Base-by-base conservation (phyloP, 768 basidiomycete species). In the Leucocoprinus sp. region DNA sequence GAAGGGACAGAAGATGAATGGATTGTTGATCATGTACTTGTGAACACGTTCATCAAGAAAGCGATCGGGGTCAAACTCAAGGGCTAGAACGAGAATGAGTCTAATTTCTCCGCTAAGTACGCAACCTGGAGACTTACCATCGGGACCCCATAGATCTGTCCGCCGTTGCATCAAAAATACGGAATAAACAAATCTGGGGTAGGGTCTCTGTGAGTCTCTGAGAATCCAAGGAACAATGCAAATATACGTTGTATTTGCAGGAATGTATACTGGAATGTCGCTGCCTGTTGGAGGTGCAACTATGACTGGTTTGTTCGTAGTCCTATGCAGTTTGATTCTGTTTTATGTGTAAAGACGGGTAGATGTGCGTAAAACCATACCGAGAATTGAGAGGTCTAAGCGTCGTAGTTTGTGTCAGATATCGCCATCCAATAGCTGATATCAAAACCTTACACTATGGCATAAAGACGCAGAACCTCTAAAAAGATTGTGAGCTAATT, bases 41-140 rank as follows among this genome's bases (percentile, higher is more conserved):
- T 58, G 51, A 0, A 71, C 37, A 3, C 76, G 64, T 34, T 71
- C 68, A 48, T 80, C 76, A 23, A 79, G 58, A 66, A 76, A 78
- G 1, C 77, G 66, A 50, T 75, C 71, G 3, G 78, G 78, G 51
- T 78, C 76, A 49, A 78, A 79, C 29, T 58, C 50, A 1, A 31
- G 53, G 5, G 74, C 74, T 74, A 38, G 11, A n/a, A 15, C 8
- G 27, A 24, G n/a, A 8, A 37, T 9, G 11, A 4, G 14, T 31
- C 14, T 11, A 14, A 12, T 7, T 4, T 4, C n/a, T n/a, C n/a
- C 8, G n/a, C 14, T 5, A 4, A 3, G 11, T 3, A 8, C 4
- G 31, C n/a, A 12, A 8, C n/a, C 11, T 7, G 31, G n/a, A 31
- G n/a, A 3, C 11, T 5, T n/a, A 31, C 31, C 31, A n/a, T 31